Percentiles rank a stretch among this genome's conserved stretches.
Conservation (phyloP, 2,329 filamentous ascomycete genomes). For the Xylariaceae sp. region DNA sequence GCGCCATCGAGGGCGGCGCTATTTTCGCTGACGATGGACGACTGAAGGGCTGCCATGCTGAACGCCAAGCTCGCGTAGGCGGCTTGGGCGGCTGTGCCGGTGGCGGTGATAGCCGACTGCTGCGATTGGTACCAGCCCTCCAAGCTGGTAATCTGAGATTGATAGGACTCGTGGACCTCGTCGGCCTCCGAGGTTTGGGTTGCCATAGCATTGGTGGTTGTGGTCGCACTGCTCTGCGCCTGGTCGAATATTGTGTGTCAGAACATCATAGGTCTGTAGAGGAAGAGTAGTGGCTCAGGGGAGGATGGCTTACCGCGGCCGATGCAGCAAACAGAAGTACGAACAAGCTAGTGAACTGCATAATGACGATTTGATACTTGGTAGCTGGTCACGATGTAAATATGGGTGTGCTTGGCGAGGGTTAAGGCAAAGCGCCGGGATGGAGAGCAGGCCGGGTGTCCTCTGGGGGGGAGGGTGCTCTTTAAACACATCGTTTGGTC, state of each 20-base stretch:
- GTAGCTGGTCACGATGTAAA: neutral
- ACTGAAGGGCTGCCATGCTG: neutral
- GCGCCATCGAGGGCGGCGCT: neutral
- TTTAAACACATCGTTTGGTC: neutral
- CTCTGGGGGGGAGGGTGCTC: neutral
- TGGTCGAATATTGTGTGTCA: neutral
- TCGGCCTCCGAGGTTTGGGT: neutral
- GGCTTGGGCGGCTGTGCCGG: neutral
- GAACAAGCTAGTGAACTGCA: neutral
- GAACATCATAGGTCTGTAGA: neutral
- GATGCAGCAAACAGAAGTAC: neutral
- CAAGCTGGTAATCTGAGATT: neutral
- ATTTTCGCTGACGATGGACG: neutral
- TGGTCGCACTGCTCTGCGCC: neutral
- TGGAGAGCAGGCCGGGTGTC: neutral
- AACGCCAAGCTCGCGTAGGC: neutral
- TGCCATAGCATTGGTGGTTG: neutral
- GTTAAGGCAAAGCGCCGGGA: no score
- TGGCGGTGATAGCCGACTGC: neutral
- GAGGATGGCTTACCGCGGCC: neutral
- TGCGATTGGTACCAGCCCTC: neutral
- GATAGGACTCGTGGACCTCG: neutral
- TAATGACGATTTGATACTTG: neutral
- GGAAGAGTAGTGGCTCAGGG: neutral
- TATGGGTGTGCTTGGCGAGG: neutral